phyloP scores from a whole-genome alignment of 768 basidiomycete genomes.

The Lactifluus rugatus region DNA sequence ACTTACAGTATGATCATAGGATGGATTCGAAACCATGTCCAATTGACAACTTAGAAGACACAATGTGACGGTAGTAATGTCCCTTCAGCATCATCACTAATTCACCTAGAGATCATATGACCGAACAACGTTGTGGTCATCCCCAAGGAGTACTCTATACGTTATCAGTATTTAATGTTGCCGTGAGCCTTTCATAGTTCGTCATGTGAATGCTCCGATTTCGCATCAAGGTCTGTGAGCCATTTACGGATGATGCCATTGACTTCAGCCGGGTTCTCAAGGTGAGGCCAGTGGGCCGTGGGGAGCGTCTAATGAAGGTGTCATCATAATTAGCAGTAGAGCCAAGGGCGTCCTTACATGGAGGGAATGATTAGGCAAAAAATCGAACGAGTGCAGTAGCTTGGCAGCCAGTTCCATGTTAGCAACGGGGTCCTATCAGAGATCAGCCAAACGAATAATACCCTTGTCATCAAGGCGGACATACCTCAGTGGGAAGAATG shows the following conservation, averaged over 20 bases:
- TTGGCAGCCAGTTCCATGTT: constrained; percentile 31
- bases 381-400: constrained; percentile 23
- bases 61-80: not conserved
- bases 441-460: not conserved
- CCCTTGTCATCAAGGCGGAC: constrained; percentile 6
- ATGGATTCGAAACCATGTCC: too few species aligned
- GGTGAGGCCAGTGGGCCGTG: constrained; percentile 59
- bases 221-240: constrained; percentile 28
- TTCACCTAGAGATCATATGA: not conserved
- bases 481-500: constrained; percentile 32
- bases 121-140: not conserved
- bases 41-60: not conserved
- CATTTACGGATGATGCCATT: constrained; percentile 45
- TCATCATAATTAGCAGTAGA: not conserved
- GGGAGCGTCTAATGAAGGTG: constrained; percentile 34
- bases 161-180: not conserved
- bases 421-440: constrained; percentile 34
- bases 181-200: constrained; percentile 3
- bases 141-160: not conserved
- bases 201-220: constrained; percentile 1
- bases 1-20: too few species aligned
- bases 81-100: not conserved
- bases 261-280: constrained; percentile 46
- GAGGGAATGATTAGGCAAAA: constrained; percentile 29
- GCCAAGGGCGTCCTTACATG: constrained; percentile 24